phyloP scores from a whole-genome alignment of 176 grass and related monocot genomes.

The Luzula sylvatica region DNA sequence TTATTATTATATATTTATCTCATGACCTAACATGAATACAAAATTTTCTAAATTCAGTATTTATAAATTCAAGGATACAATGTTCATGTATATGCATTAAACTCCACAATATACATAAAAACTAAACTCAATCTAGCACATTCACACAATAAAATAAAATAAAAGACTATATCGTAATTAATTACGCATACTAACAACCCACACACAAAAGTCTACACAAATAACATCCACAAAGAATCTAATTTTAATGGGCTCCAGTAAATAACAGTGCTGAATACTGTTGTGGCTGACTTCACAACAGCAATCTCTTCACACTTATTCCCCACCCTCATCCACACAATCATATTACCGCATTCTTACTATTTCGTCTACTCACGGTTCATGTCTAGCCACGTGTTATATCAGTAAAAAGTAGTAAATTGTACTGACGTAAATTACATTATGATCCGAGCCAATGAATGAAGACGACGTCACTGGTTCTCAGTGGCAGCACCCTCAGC shows the following conservation, averaged over 20 bases:
- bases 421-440: background rate
- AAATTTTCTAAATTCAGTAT: too few relatives aligned
- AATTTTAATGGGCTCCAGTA: background rate
- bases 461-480: constrained; percentile 19
- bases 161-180: too few relatives aligned
- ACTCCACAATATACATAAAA: too few relatives aligned
- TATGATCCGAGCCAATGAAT: background rate
- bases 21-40: too few relatives aligned
- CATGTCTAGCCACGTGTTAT: background rate
- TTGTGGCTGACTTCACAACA: constrained; percentile 17
- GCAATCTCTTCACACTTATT: constrained; percentile 9
- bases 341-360: background rate
- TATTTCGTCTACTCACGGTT: too few relatives aligned
- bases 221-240: constrained; percentile 1
- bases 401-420: background rate
- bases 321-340: background rate
- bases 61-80: too few relatives aligned
- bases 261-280: background rate
- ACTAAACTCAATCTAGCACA: too few relatives aligned
- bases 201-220: too few relatives aligned
- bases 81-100: too few relatives aligned
- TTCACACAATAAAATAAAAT: too few relatives aligned
- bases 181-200: too few relatives aligned
- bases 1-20: too few relatives aligned
- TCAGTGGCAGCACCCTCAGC: background rate